These are phyloP conservation scores for Gymnopilus dilepis DNA, from an alignment of 768 basidiomycete genomes.

Conservation along the genomic window DNA sequence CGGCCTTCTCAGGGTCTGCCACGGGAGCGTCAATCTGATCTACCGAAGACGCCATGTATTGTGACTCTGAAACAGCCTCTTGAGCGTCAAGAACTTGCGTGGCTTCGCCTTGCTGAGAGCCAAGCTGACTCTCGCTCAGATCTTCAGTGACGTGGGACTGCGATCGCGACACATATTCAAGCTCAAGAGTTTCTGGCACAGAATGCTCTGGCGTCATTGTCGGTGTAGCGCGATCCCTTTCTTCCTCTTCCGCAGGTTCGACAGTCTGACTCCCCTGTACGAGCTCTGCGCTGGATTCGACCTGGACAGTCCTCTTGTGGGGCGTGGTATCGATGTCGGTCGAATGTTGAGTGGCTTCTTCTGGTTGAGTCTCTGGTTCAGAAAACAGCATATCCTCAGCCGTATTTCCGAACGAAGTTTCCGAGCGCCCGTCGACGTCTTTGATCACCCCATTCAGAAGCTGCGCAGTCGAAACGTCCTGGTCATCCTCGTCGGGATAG, in stretches of 20 bases:
- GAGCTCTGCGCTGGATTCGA: not conserved
- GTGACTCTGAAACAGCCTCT: not conserved
- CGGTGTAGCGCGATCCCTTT: not conserved
- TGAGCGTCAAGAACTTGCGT: not conserved
- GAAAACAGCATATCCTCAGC: constrained; percentile 19
- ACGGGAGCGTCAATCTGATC: not conserved
- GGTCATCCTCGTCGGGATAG: constrained; percentile 11
- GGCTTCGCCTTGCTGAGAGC: not conserved
- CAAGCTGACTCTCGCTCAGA: not conserved
- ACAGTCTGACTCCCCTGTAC: not conserved
- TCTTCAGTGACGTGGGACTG: not conserved
- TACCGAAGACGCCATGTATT: not conserved
- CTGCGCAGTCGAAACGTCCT: constrained; percentile 6
- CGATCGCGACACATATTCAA: not conserved
- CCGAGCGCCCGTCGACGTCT: constrained; percentile 10
- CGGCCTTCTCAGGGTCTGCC: not conserved
- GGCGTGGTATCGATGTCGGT: no score
- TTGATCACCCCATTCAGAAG: constrained; percentile 9
- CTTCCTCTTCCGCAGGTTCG: not conserved
- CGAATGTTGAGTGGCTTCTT: no score
- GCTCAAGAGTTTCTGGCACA: not conserved
- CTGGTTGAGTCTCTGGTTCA: no score
- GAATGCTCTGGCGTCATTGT: not conserved
- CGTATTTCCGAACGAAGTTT: constrained; percentile 14
- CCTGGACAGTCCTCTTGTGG: no score